Base-by-base conservation (phyloP, 306 rosid genomes). In the Cicer chorassanicum region DNA sequence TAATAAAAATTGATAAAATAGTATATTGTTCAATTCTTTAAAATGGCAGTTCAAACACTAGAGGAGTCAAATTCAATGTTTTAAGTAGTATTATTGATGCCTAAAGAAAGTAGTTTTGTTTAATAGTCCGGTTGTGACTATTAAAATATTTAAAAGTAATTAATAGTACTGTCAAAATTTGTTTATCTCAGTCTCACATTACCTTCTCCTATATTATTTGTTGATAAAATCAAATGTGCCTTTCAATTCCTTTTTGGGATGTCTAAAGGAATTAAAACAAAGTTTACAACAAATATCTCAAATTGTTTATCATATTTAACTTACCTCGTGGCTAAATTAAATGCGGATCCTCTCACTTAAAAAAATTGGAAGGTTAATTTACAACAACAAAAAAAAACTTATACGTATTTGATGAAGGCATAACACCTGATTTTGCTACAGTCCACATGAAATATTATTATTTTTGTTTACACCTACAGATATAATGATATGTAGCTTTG, bases 401-500 rank as follows among this genome's bases (percentile, higher is more conserved):
- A 24, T 24, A 16, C 63, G 59, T 53, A 29, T 51, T 79, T 21
- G 66, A 55, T 19, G 73, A 56, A 7, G 24, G n/a, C 66, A 48
- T 50, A 16, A 6, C 43, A n/a, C 65, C 56, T 18, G 67, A 61
- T 29, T 67, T 67, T 49, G 60, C 46, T 55, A 43, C 7, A 4
- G 36, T 29, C 0, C 36, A 29, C 36, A 29, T 29, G 36, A 29
- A 29, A 29, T 29, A 29, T 29, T 29, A 29, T 29, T 29, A 29
- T 29, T 29, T 3, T 29, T 29, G 36, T 29, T 29, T 29, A 29
- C 36, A 29, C n/a, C 4, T 29, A 54, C 51, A 66, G 21, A 16
- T 16, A 48, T 68, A n/a, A 14, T 67, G 60, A 41, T 41, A 60
- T 43, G 38, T 42, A 67, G 60, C 79, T 63, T 77, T 59, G 50